Evolutionary conservation across 2,329 filamentous ascomycete genomes (phyloP), one percentile per base, ranked within the genome.

Genomic region (Rhytidhysteron rufulum): DNA sequence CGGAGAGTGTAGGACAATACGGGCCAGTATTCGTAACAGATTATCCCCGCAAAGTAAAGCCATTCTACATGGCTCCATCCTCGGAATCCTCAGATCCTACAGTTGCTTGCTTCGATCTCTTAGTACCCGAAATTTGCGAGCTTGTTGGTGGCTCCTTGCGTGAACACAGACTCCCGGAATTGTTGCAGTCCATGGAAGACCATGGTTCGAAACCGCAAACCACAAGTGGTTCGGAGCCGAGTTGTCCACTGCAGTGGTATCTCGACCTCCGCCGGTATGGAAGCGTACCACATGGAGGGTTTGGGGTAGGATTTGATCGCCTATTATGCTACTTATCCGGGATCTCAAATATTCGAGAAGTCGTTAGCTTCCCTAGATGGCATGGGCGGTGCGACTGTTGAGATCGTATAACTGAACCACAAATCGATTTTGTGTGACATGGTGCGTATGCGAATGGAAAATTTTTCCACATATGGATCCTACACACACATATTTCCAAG

Each of bases 251-350:
- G 40, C 79, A 84, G 51, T 96, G 90, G 90, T 96, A 95, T 61
- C 72, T 88, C 18, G 89, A 96, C 63, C 75, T 96, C 45, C 82
- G 90, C 45, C 82, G 85, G 50, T 96, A 88, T 79, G 90, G 90
- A n/a, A 90, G 85, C 51, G 87, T 88, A 41, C 88, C 88, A 25
- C 90, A 95, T 56, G 90, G 90, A 31, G 90, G 90, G 1, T 96
- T 95, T 60, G 90, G 90, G 3, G 65, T 96, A 41, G 90, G 90
- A 7, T 94, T 95, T 60, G 90, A 96, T 71, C 80, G 90, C 40
- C 75, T 95, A 48, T 67, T 95, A 53, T 83, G 85, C 58, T 95
- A 95, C 68, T 73, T 96, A 40, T 80, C 85, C 22, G 89, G 89
- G 8, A 81, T 91, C 29, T 77, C 80, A 49, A 95, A 87, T 53